Conservation (phyloP, 768 basidiomycete species). For the Amyloporia xantha region DNA sequence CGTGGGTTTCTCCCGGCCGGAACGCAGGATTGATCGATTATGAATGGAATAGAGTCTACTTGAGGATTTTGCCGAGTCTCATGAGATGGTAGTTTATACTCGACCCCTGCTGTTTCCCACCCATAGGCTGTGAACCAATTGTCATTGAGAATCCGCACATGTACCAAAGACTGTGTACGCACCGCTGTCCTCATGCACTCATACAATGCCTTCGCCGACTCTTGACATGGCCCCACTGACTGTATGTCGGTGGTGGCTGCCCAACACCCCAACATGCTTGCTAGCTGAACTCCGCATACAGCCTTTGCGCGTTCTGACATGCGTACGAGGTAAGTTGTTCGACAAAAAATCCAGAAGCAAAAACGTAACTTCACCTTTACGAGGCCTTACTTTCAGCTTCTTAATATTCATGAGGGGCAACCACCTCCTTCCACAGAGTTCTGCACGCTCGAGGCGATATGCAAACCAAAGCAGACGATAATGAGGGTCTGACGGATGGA, state of each 20-base stretch:
- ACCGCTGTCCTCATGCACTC: conserved; percentile 86
- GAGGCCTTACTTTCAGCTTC: conserved; percentile 73
- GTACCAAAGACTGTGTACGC: conserved; percentile 53
- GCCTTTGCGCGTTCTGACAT: background rate
- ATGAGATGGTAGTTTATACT: conserved; percentile 90
- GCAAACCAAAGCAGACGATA: background rate
- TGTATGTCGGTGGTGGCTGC: conserved; percentile 63
- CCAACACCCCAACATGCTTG: conserved; percentile 83
- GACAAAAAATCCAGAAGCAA: too few relatives aligned
- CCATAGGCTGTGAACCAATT: conserved; percentile 45
- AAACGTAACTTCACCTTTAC: conserved; percentile 53
- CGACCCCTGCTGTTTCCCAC: conserved; percentile 60
- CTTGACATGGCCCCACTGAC: conserved; percentile 48
- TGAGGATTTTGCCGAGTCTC: conserved; percentile 66
- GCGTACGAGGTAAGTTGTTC: too few relatives aligned
- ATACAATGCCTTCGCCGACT: conserved; percentile 54
- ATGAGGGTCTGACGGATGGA: background rate
- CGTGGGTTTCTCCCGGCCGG: too few relatives aligned
- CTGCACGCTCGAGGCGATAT: background rate
- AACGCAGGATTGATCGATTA: too few relatives aligned
- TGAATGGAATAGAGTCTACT: conserved; percentile 37
- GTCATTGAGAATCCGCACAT: background rate
- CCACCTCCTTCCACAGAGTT: background rate
- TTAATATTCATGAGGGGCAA: conserved; percentile 47
- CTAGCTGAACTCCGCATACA: conserved; percentile 52